Percentiles rank a stretch among this genome's conserved stretches.
phyloP scores from a whole-genome alignment of 345 rosid species.

The Hypericum perforatum region DNA sequence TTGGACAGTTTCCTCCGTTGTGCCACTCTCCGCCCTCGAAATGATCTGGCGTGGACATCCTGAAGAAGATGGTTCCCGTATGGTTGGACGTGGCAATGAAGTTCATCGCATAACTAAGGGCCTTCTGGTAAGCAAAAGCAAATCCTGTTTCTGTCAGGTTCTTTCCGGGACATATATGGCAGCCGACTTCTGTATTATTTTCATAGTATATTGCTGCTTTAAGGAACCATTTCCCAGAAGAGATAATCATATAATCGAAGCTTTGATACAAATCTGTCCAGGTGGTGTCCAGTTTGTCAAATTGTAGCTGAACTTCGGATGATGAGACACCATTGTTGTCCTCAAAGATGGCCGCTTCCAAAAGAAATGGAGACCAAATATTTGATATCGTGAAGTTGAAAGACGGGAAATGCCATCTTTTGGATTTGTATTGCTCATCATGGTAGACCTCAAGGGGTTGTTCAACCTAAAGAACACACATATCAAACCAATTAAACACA shows the following conservation, averaged over 20 bases:
- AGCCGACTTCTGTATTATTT: slow-evolving; percentile 48
- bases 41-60: slow-evolving; percentile 88
- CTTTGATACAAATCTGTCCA: slow-evolving; percentile 46
- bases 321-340: slow-evolving; percentile 67
- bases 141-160: slow-evolving; percentile 63
- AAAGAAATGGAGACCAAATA: slow-evolving; percentile 92
- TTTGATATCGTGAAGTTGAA: slow-evolving; percentile 59
- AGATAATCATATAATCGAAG: slow-evolving; percentile 61
- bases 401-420: slow-evolving; percentile 62
- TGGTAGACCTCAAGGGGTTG: slow-evolving; percentile 65
- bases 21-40: slow-evolving; percentile 93
- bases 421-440: slow-evolving; percentile 65
- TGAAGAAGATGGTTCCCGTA: slow-evolving; percentile 52
- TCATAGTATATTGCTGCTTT: slow-evolving; percentile 78
- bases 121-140: slow-evolving; percentile 55
- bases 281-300: slow-evolving; percentile 66
- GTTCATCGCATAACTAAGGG: slow-evolving; percentile 50
- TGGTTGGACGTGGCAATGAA: slow-evolving; percentile 41
- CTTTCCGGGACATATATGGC: slow-evolving; percentile 63
- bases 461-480: slow-evolving; percentile 48
- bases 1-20: slow-evolving; percentile 64
- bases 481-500: background rate
- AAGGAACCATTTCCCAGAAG: slow-evolving; percentile 98
- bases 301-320: slow-evolving; percentile 61
- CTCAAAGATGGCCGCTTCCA: slow-evolving; percentile 79